Evolutionary conservation across 169 alveolate species (phyloP).

Genomic region (Eimeria tenella): DNA sequence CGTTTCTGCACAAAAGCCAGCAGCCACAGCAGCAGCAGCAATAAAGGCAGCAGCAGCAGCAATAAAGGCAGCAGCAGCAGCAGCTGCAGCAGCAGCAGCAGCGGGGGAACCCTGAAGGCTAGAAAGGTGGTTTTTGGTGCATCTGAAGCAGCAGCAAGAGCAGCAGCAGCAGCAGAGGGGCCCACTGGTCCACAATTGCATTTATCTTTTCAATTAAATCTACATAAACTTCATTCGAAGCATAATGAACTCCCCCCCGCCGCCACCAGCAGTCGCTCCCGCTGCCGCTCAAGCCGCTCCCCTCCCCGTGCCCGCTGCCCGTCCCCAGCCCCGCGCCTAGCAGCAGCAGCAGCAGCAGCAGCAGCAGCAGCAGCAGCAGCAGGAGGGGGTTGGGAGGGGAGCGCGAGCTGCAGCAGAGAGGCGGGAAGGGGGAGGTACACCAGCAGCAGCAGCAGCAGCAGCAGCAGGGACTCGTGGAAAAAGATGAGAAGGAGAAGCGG

Average conservation of each 20-base stretch:
- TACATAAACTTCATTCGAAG: conserved; percentile 70
- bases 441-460: background rate
- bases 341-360: too few species aligned
- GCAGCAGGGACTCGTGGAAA: background rate
- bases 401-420: background rate
- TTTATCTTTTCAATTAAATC: conserved; percentile 27
- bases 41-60: conserved; percentile 36
- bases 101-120: background rate
- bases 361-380: too few species aligned
- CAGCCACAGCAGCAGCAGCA: conserved; percentile 12
- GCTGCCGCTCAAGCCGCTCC: conserved; percentile 68
- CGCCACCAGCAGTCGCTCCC: conserved; percentile 69
- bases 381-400: too few species aligned
- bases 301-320: conserved; percentile 68
- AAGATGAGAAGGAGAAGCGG: too few species aligned
- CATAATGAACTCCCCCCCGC: conserved; percentile 52
- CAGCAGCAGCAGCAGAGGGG: too few species aligned
- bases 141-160: background rate
- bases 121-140: background rate
- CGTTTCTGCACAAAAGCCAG: background rate
- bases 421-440: too few species aligned
- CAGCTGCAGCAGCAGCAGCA: background rate
- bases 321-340: conserved; percentile 66
- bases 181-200: conserved; percentile 35
- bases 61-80: conserved; percentile 27